Evolutionary conservation across 768 basidiomycete genomes (phyloP), one percentile per base, ranked within the genome.

Genomic region (Tricholoma sp.): DNA sequence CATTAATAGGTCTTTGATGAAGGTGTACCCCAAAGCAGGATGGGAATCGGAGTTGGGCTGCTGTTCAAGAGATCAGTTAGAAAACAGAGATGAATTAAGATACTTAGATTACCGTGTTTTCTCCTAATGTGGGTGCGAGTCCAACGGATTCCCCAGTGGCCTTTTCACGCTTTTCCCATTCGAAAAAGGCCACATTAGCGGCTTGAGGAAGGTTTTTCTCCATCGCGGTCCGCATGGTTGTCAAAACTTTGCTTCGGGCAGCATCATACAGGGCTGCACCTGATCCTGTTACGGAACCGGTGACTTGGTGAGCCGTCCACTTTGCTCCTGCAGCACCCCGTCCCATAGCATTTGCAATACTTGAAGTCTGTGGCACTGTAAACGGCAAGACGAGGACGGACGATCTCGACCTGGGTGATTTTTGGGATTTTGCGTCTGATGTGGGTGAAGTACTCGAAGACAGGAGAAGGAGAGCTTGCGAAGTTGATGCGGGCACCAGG

Each of bases 321-420:
- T 59, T 61, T 31, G 45, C 66, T 7, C 77, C 76, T 5, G 73
- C 69, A 2, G 66, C 59, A 0, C 76, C 78, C 51, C 78, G 79
- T 2, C 87, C 85, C 61, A 90, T 75, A 0, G 84, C 86, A 52
- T 75, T 75, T 3, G 83, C 83, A 51, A 91, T 81, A 10, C 76
- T 89, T 1, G 89, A 89, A 8, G 66, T 73, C 1, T 67, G 52
- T 2, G 83, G 84, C 5, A 81, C 74, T 2, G 70, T 73, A 55
- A 83, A 71, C 0, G 89, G 89, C 0, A 89, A 71, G 22, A 84
- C 76, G 35, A 89, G 71, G 16, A 91, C 71, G 16, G 76, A 79
- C 1, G 86, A 83, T 6, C 78, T 79, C 10, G 67, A 58, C 14
- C 73, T 57, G 46, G 70, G 43, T 63, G 62, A 52, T 64, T 61